These are phyloP conservation scores for Capsicum baccatum DNA, from an alignment of 257 asterid species.

Conservation along the genomic window DNA sequence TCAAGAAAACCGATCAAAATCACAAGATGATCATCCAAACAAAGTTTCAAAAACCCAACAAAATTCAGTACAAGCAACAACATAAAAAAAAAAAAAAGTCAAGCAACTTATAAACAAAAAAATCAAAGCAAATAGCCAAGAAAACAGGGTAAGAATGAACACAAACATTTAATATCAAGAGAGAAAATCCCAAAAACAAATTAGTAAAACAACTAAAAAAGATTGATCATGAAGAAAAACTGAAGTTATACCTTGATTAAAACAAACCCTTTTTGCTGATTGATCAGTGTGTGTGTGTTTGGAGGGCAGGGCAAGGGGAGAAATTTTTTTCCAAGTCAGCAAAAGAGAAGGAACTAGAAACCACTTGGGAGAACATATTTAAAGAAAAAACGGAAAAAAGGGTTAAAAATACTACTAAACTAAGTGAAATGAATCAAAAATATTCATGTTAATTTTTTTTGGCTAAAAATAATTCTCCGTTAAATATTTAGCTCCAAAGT, in stretches of 20 bases:
- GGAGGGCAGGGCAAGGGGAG: neutral
- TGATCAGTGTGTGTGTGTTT: neutral
- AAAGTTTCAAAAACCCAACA: neutral
- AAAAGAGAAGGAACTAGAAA: neutral
- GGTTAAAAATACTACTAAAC: too few species aligned
- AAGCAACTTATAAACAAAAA: neutral
- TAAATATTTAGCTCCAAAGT: too few species aligned
- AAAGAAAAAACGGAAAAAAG: neutral
- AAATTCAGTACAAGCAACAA: neutral
- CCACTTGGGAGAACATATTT: neutral
- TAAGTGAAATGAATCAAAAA: too few species aligned
- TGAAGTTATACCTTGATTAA: neutral
- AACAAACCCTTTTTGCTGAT: neutral
- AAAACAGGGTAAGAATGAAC: neutral
- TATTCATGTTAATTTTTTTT: too few species aligned
- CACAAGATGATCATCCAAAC: neutral
- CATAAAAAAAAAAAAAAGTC: neutral
- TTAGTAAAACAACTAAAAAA: neutral
- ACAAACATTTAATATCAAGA: neutral
- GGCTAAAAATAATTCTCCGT: too few species aligned
- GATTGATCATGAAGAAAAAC: neutral
- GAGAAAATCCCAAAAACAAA: neutral
- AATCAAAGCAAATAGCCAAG: neutral
- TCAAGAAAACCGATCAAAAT: neutral
- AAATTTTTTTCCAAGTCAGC: neutral